Evolutionary conservation across 164 flowering plant species (phyloP).

Genomic region (Magnolia sinica): DNA sequence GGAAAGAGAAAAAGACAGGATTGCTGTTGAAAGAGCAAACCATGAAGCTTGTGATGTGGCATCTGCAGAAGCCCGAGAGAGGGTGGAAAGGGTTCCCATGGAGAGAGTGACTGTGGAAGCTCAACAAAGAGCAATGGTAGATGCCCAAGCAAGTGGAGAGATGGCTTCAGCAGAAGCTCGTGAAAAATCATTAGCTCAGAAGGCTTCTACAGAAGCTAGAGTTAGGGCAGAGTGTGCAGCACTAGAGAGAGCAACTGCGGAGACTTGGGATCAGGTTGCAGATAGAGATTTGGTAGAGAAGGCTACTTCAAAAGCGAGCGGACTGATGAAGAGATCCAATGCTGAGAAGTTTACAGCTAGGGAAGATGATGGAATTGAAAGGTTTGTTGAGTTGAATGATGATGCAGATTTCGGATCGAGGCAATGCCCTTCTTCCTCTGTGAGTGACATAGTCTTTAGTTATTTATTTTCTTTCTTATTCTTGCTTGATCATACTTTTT

Average conservation of each 20-base stretch:
- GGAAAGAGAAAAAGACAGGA: slow-evolving; percentile 33
- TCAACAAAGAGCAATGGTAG: slow-evolving; percentile 40
- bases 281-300: slow-evolving; percentile 65
- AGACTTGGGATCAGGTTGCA: slow-evolving; percentile 73
- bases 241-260: slow-evolving; percentile 79
- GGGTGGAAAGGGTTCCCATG: slow-evolving; percentile 59
- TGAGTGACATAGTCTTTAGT: background rate
- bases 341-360: slow-evolving; percentile 43
- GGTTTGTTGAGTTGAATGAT: slow-evolving; percentile 18
- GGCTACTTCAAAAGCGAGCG: slow-evolving; percentile 36
- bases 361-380: slow-evolving; percentile 16
- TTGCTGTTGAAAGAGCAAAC: slow-evolving; percentile 64
- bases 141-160: slow-evolving; percentile 45
- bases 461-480: background rate
- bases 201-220: slow-evolving; percentile 52
- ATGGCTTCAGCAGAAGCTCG: slow-evolving; percentile 42
- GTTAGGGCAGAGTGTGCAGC: slow-evolving; percentile 75
- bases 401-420: background rate
- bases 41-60: slow-evolving; percentile 79
- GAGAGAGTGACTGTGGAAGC: slow-evolving; percentile 60
- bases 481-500: background rate
- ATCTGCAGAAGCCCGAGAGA: slow-evolving; percentile 71
- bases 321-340: slow-evolving; percentile 31
- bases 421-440: background rate
- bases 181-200: slow-evolving; percentile 45